A percentile compares a stretch with the other conserved stretches of the same genome.
phyloP scores from a whole-genome alignment of 208 protist species.

The Herpetomonas samuelpessoai region DNA sequence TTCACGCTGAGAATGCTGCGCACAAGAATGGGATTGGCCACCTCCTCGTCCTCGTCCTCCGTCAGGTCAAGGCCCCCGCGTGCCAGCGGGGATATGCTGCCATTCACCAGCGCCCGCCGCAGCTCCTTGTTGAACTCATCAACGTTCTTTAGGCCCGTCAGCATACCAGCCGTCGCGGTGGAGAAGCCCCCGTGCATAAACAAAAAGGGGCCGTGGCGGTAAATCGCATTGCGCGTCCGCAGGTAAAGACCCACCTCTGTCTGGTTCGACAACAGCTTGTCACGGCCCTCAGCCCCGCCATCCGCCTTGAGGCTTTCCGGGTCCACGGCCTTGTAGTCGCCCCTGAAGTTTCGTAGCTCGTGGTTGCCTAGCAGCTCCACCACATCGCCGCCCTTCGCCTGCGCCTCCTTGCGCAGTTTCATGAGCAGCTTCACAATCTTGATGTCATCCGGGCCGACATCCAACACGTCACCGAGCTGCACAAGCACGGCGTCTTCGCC shows the following conservation, averaged over 20 bases:
- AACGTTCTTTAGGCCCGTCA: slow-evolving; percentile 69
- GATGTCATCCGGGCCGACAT: slow-evolving; percentile 84
- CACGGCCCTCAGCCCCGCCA: slow-evolving; percentile 60
- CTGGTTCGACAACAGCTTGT: slow-evolving; percentile 62
- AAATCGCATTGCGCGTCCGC: slow-evolving; percentile 73
- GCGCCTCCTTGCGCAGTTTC: slow-evolving; percentile 66
- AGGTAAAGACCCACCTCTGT: slow-evolving; percentile 71
- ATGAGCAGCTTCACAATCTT: slow-evolving; percentile 79
- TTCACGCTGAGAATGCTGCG: slow-evolving; percentile 80
- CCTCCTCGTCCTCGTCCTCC: slow-evolving; percentile 62
- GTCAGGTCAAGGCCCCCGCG: slow-evolving; percentile 50
- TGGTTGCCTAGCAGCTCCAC: slow-evolving; percentile 90
- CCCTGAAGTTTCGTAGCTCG: slow-evolving; percentile 88
- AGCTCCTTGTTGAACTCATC: slow-evolving; percentile 79
- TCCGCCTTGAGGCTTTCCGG: slow-evolving; percentile 32
- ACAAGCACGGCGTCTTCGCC: slow-evolving; percentile 76
- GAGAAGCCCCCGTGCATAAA: slow-evolving; percentile 93
- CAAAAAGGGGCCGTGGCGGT: slow-evolving; percentile 76
- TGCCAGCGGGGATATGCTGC: slow-evolving; percentile 60
- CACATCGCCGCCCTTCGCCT: slow-evolving; percentile 68
- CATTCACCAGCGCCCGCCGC: slow-evolving; percentile 54
- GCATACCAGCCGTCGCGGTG: slow-evolving; percentile 58
- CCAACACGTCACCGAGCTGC: slow-evolving; percentile 91
- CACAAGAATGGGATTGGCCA: slow-evolving; percentile 86
- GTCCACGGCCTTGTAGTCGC: slow-evolving; percentile 79